Conservation (phyloP, 768 basidiomycete species). For the Lactarius evosmus region DNA sequence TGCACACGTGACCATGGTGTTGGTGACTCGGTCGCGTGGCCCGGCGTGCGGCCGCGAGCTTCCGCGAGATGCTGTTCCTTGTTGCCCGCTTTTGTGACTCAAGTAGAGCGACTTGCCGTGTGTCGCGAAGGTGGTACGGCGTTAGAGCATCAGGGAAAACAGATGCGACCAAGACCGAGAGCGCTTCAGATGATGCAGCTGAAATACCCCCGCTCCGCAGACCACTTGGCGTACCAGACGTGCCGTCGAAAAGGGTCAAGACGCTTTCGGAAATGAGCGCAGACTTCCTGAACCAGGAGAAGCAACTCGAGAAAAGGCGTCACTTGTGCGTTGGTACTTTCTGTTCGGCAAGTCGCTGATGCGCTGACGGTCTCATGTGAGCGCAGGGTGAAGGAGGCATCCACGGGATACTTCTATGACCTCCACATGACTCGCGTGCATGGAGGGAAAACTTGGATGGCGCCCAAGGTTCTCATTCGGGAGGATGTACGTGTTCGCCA, state of each 20-base stretch:
- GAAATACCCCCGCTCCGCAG: constrained; percentile 44
- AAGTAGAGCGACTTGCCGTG: background rate
- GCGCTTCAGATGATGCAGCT: constrained; percentile 12
- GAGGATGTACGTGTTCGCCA: constrained; percentile 66
- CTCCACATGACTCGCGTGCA: constrained; percentile 72
- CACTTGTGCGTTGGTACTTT: constrained; percentile 45
- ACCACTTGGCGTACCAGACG: constrained; percentile 73
- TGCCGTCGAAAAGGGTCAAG: constrained; percentile 43
- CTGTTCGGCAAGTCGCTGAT: constrained; percentile 42
- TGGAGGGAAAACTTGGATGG: constrained; percentile 95
- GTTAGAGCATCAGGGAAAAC: constrained; percentile 2
- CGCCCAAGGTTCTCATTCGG: constrained; percentile 81
- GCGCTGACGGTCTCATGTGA: background rate
- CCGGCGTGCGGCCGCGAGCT: background rate
- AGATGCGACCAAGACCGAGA: background rate
- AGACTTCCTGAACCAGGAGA: constrained; percentile 70
- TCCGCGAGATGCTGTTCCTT: constrained; percentile 4
- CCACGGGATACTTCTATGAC: constrained; percentile 88
- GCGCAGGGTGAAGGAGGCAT: constrained; percentile 55
- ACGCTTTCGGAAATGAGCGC: constrained; percentile 54
- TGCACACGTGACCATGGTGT: constrained; percentile 11
- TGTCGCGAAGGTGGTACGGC: constrained; percentile 13
- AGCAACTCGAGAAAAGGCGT: constrained; percentile 63
- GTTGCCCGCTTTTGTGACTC: constrained; percentile 2
- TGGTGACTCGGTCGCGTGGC: background rate